Base-by-base conservation (phyloP, 1,284 basidiomycete genomes). In the Dichomitus squalens region DNA sequence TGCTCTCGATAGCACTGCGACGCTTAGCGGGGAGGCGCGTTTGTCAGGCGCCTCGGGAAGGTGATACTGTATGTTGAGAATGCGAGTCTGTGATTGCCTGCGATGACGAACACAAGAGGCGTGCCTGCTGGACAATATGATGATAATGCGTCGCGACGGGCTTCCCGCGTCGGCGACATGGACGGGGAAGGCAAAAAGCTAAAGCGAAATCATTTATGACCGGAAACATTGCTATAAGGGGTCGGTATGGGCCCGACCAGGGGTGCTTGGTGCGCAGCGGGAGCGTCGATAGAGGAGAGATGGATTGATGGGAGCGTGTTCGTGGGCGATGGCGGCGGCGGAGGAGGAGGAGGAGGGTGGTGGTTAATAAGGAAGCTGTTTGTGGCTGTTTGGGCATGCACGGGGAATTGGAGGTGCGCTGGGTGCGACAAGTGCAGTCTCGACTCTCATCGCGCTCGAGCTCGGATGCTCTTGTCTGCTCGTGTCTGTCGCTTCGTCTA, bases 311-410 rank as follows among this genome's bases (percentile, higher is more conserved):
- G 21, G 21, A 12, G 9, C 21, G 34, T 9, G 21, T n/a, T 27
- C 21, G 47, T 33, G 33, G n/a, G 9, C 8, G 23, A 25, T 20
- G 34, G n/a, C 12, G 20, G 47, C 31, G 31, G 18, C 7, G 14
- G 23, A 46, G 39, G 18, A 33, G n/a, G 14, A 7, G 38, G 38
- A 41, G 29, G 20, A 23, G 7, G 25, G 16, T 36, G 40, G 50
- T 57, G 51, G 56, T 53, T 57, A 57, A 49, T 53, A 53, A 49
- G 56, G 56, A 23, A 49, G 46, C 39, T 55, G 48, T 55, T 55
- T 55, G 54, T 20, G 48, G 11, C 25, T 55, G 54, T 55, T 55
- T 55, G 33, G 27, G 4, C 23, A 14, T 49, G 40, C 48, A 48
- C 33, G 40, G 43, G 54, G 53, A 38, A 39, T 49, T 40, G 47